phyloP scores from a whole-genome alignment of 2,329 filamentous ascomycete species.

The Xylaria polymorpha region DNA sequence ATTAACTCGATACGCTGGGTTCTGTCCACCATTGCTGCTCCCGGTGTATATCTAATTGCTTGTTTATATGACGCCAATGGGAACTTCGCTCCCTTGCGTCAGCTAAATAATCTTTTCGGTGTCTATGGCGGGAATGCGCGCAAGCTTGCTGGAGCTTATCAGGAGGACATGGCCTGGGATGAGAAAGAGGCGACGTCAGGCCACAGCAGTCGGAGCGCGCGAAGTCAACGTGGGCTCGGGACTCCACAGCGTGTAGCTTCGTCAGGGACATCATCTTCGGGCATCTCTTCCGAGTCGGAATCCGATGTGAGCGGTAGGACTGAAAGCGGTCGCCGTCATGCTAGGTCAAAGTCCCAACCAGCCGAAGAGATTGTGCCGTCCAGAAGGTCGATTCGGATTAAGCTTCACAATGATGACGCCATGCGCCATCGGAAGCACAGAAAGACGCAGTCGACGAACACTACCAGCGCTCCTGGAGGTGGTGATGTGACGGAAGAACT shows the following conservation, averaged over 20 bases:
- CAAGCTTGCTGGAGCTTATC: slow-evolving; percentile 61
- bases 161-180: slow-evolving; percentile 47
- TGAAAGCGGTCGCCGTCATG: slow-evolving; percentile 59
- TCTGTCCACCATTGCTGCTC: slow-evolving; percentile 80
- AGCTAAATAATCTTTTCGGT: slow-evolving; percentile 73
- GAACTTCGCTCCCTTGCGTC: slow-evolving; percentile 80
- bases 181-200: slow-evolving; percentile 49
- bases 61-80: slow-evolving; percentile 86
- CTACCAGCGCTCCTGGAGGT: slow-evolving; percentile 58
- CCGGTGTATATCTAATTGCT: slow-evolving; percentile 83
- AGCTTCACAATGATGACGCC: slow-evolving; percentile 81
- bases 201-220: slow-evolving; percentile 45
- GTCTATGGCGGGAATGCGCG: slow-evolving; percentile 55
- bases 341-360: slow-evolving; percentile 71
- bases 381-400: slow-evolving; percentile 88
- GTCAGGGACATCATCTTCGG: slow-evolving; percentile 69
- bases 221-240: slow-evolving; percentile 43
- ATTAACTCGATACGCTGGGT: slow-evolving; percentile 82
- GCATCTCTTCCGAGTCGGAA: slow-evolving; percentile 78
- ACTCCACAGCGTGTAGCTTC: slow-evolving; percentile 50
- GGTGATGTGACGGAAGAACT: slow-evolving; percentile 61
- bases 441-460: slow-evolving; percentile 65
- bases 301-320: slow-evolving; percentile 61
- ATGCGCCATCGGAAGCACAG: slow-evolving; percentile 78
- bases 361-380: slow-evolving; percentile 74